A percentile compares a stretch with the other conserved stretches of the same genome.
phyloP scores from a whole-genome alignment of 768 basidiomycete genomes.

The Trametes cubensis region DNA sequence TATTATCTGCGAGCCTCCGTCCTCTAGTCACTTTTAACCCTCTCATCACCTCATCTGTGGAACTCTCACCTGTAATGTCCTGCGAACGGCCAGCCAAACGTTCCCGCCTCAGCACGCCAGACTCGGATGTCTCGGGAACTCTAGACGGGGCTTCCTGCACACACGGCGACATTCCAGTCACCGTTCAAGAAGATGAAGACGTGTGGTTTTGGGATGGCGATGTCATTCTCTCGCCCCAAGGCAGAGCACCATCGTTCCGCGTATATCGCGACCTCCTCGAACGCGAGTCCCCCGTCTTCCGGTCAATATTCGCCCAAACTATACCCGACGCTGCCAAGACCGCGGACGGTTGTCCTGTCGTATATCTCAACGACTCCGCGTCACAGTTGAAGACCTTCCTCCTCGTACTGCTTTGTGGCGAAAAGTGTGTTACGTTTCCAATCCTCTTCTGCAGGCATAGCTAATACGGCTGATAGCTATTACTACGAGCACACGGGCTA shows the following conservation, averaged over 20 bases:
- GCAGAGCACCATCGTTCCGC: conserved; percentile 3
- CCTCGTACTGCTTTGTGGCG: conserved; percentile 4
- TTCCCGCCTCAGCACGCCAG: background rate
- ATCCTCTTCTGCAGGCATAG: too few species aligned
- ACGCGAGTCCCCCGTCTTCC: conserved; percentile 18
- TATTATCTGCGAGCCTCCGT: too few species aligned
- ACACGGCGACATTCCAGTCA: background rate
- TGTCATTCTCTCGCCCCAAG: conserved; percentile 16
- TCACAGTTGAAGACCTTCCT: conserved; percentile 5
- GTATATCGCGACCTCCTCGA: conserved; percentile 20
- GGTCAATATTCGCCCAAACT: conserved; percentile 18
- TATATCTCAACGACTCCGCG: conserved; percentile 7
- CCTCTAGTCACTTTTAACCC: background rate
- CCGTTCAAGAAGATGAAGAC: background rate
- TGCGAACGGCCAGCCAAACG: background rate
- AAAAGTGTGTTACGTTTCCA: background rate
- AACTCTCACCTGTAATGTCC: background rate
- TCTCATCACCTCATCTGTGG: background rate
- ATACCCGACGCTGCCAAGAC: background rate
- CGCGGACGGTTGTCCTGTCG: conserved; percentile 11
- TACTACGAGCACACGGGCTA: background rate
- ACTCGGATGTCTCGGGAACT: too few species aligned
- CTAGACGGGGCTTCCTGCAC: background rate
- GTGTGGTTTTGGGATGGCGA: conserved; percentile 24
- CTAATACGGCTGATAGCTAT: background rate